Evolutionary conservation across 2,329 filamentous ascomycete species (phyloP), one percentile per base, ranked within the genome.

Genomic region (Cladosporium cucumerinum): DNA sequence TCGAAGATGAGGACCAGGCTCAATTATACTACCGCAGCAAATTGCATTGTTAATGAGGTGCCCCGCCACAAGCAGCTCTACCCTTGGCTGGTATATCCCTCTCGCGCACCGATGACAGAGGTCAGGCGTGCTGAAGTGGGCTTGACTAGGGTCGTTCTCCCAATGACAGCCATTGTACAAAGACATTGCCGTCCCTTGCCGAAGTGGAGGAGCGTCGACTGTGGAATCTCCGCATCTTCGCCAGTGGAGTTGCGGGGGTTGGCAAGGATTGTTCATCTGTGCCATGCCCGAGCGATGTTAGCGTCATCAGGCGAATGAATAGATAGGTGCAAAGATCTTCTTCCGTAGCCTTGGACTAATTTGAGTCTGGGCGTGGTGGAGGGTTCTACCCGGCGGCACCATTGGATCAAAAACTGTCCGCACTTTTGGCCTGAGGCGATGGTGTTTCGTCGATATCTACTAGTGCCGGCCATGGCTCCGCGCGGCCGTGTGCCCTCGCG

Each of bases 291-390:
- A 39, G 32, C n/a, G 30, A 34, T 39, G 12, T 57, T 57, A 57
- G 54, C 54, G 54, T 57, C 30, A 39, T 23, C 30, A 39, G n/a
- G 28, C 54, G 54, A 32, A 39, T 57, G 54, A 57, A 57, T 57
- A 34, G 54, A 57, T 57, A 57, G 54, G 54, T 57, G 54, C 54
- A 39, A 57, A 57, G 28, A 39, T 34, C 54, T 57, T 57, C 54
- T 39, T 57, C 54, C 54, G 54, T 36, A 4, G 14, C 28, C 30
- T 57, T 57, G 30, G 14, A 39, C 12, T 16, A 3, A 16, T n/a
- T 14, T 7, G 5, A 39, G 10, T 18, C 32, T 23, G 21, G 54
- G 54, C 28, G n/a, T 39, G 21, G 54, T 57, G 54, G 54, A 57
- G 54, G 32, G n/a, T 34, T 39, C n/a, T 57, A 26, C 21, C 54